Base-by-base conservation (phyloP, 331 rosid genomes). In the Pyrus hybrid region DNA sequence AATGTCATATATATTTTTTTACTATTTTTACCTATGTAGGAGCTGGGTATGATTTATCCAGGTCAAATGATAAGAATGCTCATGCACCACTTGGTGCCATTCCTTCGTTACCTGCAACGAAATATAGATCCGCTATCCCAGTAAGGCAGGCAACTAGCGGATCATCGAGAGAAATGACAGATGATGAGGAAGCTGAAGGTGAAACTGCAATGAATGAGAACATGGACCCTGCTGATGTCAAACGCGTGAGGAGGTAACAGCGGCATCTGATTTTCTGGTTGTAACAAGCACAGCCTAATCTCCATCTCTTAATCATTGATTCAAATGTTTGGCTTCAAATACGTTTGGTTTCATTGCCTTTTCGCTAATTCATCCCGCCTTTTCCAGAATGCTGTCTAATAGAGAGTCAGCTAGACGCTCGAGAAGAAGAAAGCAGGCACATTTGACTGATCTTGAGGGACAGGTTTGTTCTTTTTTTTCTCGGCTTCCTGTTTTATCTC, bases 331-430 rank as follows among this genome's bases (percentile, higher is more conserved):
- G 64, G 30, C 47, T 37, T 74, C 20, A 29, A 25, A 54, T 23
- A 7, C 56, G 22, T 41, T 11, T 69, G 22, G 56, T 72, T 72
- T 32, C 57, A 67, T 72, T 64, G 67, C 32, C 63, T 53, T 41
- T 51, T 61, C 69, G 77, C 63, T 76, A 51, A 47, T 63, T 72
- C 60, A 29, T 49, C 6, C 49, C 66, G 41, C 61, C 30, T 67
- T 79, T 88, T 79, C 73, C 87, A 94, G 98, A 88, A 94, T 94
- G 98, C 96, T 94, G 64, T 94, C 98, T 41, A 94, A 94, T 71
- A 88, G 98, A 82, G 98, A 94, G 80, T 94, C 98, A 10, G 98
- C 98, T 10, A 89, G 98, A 77, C 98, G 98, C 65, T 94, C 98
- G 56, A 90, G 98, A 78, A 80, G 96, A 84, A 82, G 97, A 88